These are phyloP conservation scores for Boletus pseudo-olivaceus DNA, from an alignment of 768 basidiomycete species.

Conservation along the genomic window DNA sequence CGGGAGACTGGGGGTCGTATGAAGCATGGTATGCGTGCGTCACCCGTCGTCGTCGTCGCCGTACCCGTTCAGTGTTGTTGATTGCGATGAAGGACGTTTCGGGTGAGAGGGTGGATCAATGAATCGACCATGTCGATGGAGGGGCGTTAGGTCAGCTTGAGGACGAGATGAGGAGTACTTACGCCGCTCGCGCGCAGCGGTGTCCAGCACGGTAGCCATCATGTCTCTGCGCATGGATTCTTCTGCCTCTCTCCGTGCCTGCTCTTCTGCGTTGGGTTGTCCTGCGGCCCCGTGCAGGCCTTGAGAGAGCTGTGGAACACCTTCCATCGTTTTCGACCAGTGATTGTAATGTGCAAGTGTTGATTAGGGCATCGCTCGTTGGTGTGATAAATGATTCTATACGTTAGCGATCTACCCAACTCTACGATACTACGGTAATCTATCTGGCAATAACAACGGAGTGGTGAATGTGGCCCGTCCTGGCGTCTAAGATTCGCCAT, in stretches of 20 bases:
- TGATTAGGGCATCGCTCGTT: neutral
- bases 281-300: conserved; percentile 30
- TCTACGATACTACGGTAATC: conserved; percentile 6
- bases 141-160: neutral
- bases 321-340: conserved; percentile 19
- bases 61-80: neutral
- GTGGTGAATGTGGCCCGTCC: neutral
- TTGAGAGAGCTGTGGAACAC: conserved; percentile 23
- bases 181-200: conserved; percentile 80
- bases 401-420: neutral
- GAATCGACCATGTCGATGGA: neutral
- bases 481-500: neutral
- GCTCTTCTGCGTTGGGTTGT: conserved; percentile 52
- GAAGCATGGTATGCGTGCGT: neutral
- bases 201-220: conserved; percentile 73
- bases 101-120: neutral
- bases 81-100: neutral
- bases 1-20: conserved; percentile 61
- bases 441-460: neutral
- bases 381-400: neutral
- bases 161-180: conserved; percentile 15
- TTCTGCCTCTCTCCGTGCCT: conserved; percentile 56
- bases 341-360: neutral
- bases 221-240: conserved; percentile 76
- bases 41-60: neutral